Evolutionary conservation across 257 asterid genomes (phyloP).

Genomic region (Capsicum baccatum): DNA sequence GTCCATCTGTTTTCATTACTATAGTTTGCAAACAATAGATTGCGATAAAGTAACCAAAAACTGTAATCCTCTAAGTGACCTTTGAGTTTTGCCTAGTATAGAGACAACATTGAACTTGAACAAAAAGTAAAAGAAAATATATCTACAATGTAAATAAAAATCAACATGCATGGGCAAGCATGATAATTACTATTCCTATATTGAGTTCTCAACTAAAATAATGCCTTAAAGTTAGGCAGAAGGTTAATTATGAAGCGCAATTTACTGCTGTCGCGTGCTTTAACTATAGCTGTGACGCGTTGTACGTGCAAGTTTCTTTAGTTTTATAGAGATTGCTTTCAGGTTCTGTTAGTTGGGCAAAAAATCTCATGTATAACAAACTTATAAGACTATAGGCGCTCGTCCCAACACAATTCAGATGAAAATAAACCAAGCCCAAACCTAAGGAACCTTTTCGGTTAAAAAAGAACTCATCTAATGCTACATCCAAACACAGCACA

Average conservation of each 20-base stretch:
- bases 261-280: neutral
- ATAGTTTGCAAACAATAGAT: conserved; percentile 1
- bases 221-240: neutral
- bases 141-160: neutral
- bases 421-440: neutral
- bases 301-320: neutral
- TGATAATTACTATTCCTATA: neutral
- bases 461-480: neutral
- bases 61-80: conserved; percentile 1
- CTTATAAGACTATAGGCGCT: conserved; percentile 4
- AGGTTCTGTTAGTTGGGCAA: neutral
- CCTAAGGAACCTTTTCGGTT: neutral
- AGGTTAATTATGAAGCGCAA: neutral
- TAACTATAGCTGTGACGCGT: neutral
- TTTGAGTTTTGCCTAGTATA: conserved; percentile 10
- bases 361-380: neutral
- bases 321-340: conserved; percentile 1
- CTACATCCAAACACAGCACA: neutral
- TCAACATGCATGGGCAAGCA: neutral
- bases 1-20: neutral
- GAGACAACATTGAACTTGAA: neutral
- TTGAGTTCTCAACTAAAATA: neutral
- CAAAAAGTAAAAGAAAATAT: neutral
- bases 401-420: neutral
- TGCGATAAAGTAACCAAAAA: neutral